Base-by-base conservation (phyloP, 23 red algal species). In the Cyanidioschyzon merolae region DNA sequence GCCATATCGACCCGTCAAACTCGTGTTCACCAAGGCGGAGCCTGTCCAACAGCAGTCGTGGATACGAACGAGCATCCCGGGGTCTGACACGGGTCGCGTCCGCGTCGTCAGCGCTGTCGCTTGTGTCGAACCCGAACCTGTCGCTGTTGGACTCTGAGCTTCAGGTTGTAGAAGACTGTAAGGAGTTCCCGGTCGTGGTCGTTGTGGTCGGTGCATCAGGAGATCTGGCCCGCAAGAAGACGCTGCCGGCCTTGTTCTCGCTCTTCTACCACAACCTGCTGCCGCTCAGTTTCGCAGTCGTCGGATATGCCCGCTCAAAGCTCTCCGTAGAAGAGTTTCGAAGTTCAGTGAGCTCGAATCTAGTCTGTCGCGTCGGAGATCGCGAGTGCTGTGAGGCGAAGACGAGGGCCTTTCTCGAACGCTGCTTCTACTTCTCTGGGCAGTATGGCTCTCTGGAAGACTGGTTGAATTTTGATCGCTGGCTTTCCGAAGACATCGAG, bases 291-390 rank as follows among this genome's bases (percentile, higher is more conserved):
- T 80, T 92, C 21, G 79, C 68, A 27, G 84, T 98, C 37, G 86
- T 91, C 24, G 94, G 94, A 0, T 98, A 98, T 74, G 94, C 94
- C 45, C 83, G 94, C 26, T 92, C 88, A n/a, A 58, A 83, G 24
- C 84, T 87, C 77, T 57, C 51, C 1, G 77, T 83, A 37, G 84
- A 89, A 15, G 79, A 88, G 1, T 89, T 98, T 26, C 77, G 88
- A 37, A 71, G 39, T 68, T 68, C 36, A 36, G 78, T 91, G 76
- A 76, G 82, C 50, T 50, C 77, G 2, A 79, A 75, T 24, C 77
- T 98, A 37, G 84, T 75, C 27, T 67, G 77, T 26, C 40, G 78
- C 59, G 76, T 39, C 1, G 77, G 29, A 21, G 74, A 79, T 68
- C 38, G 45, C 24, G 79, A 74, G 1, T 34, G 39, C 25, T 50